These are phyloP conservation scores for Calamus simplicifolius DNA, from an alignment of 176 grass and related monocot genomes.

Conservation along the genomic window DNA sequence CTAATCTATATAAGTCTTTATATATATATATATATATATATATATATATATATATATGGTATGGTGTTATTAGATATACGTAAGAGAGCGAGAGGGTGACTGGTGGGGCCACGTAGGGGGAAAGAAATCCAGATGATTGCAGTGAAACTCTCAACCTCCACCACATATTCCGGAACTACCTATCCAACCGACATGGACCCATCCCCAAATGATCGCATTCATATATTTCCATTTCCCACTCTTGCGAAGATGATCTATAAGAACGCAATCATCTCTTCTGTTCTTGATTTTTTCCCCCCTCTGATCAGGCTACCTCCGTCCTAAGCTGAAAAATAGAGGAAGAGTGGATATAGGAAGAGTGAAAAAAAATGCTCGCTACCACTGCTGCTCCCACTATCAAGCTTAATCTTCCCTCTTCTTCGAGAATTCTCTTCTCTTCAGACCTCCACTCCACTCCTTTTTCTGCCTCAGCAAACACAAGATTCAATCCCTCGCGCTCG, in stretches of 20 bases:
- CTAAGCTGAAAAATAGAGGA: slow-evolving; percentile 14
- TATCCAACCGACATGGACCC: slow-evolving; percentile 28
- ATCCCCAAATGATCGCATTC: slow-evolving; percentile 7
- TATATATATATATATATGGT: too few species aligned
- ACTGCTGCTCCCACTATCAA: slow-evolving; percentile 53
- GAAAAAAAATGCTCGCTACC: slow-evolving; percentile 50
- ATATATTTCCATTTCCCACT: slow-evolving; percentile 8
- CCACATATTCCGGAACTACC: slow-evolving; percentile 57
- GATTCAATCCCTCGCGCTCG: slow-evolving; percentile 13
- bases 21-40: too few species aligned
- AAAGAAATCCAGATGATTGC: slow-evolving; percentile 37
- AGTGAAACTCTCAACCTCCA: slow-evolving; percentile 34
- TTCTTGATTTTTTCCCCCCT: slow-evolving; percentile 4
- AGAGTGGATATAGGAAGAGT: too few species aligned
- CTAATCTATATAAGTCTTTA: too few species aligned
- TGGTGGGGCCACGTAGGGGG: slow-evolving; percentile 28
- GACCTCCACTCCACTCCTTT: slow-evolving; percentile 43
- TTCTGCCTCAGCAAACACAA: slow-evolving; percentile 33
- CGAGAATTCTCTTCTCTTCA: slow-evolving; percentile 42
- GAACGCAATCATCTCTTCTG: background rate
- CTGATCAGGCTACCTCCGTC: slow-evolving; percentile 7
- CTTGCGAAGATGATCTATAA: slow-evolving; percentile 9
- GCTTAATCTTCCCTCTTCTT: slow-evolving; percentile 48
- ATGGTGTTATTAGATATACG: too few species aligned
- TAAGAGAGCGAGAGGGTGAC: too few species aligned